Percentiles rank a stretch among this genome's conserved stretches.
phyloP scores from a whole-genome alignment of 352 stramenopile genomes.

The Globisporangium takayamanum region DNA sequence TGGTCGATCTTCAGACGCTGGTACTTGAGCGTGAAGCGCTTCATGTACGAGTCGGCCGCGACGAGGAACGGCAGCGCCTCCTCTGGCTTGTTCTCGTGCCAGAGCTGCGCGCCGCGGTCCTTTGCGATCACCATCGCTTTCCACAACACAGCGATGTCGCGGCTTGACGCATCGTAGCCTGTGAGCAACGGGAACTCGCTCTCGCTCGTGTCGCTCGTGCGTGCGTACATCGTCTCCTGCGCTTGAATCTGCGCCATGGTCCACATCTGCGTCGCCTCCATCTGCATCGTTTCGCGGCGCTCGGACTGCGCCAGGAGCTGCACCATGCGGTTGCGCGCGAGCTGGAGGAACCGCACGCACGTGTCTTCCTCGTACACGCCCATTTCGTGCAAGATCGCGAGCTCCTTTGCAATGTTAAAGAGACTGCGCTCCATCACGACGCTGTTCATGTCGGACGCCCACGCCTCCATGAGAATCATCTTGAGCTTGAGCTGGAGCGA shows the following conservation, averaged over 20 bases:
- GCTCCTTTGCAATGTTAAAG: constrained; percentile 74
- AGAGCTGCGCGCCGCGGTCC: constrained; percentile 72
- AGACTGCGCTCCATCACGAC: constrained; percentile 84
- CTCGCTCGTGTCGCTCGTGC: constrained; percentile 29
- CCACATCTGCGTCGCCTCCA: constrained; percentile 67
- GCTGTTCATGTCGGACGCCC: constrained; percentile 81
- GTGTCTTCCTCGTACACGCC: constrained; percentile 71
- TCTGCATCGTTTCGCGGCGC: constrained; percentile 53
- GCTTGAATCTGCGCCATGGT: constrained; percentile 69
- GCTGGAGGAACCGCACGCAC: constrained; percentile 69
- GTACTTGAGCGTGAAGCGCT: constrained; percentile 85
- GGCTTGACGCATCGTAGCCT: constrained; percentile 56
- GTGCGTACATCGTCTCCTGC: constrained; percentile 37
- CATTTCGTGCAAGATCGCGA: constrained; percentile 69
- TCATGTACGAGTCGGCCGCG: constrained; percentile 84
- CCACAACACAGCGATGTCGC: constrained; percentile 73
- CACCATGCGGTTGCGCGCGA: constrained; percentile 60
- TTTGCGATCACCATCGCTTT: constrained; percentile 76
- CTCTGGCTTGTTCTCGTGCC: constrained; percentile 83
- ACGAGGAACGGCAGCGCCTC: constrained; percentile 75
- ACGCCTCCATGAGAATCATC: constrained; percentile 77
- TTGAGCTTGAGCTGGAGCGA: constrained; percentile 82
- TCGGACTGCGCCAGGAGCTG: constrained; percentile 56
- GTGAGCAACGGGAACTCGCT: constrained; percentile 58
- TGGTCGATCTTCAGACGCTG: constrained; percentile 82